Evolutionary conservation across 148 eudicot genomes (phyloP), one percentile per base, ranked within the genome.

Genomic region (Simmondsia chinensis): DNA sequence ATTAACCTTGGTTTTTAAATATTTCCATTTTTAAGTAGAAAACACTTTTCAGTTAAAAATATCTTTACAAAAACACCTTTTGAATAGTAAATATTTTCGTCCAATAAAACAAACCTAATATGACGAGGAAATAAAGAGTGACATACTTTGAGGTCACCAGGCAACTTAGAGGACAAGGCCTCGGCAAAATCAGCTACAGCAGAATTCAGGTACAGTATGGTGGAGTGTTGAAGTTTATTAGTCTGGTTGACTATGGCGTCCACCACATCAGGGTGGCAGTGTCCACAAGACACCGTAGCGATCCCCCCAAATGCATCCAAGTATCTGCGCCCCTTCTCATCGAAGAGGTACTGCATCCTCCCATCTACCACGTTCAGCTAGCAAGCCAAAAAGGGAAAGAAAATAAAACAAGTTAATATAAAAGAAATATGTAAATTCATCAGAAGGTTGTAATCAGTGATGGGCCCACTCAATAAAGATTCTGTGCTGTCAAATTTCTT

Each of bases 271-370:
- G 96, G 96, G 60, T 93, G 99, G 54, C 96, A 82, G 52, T 93
- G 99, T 15, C 99, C 99, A 13, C 96, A 86, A 18, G 73, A 63
- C 26, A 93, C 99, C 0, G 94, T 82, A 15, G 99, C 99, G 43
- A 93, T 86, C 39, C 96, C 96, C 1, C 89, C 99, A 35, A 86
- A 93, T 1, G 74, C 94, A 63, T 93, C 99, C 18, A 93, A 59
- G 46, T 93, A 93, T 68, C 99, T 59, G 18, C 94, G 64, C 7
- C 99, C 99, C 24, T 57, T 80, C 26, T 86, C 94, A 47, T 93
- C 99, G 57, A 56, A 93, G 59, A 93, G 24, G 56, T 93, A 93
- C 36, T 93, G 99, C 99, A 79, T 93, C 72, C 75, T 87, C 39
- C 99, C 99, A 59, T 93, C 89, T 29, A 93, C 96, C 58, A 93